Percentiles rank a stretch among this genome's conserved stretches.
Conservation (phyloP, 139 green algal species). For the Chlorella sp. region DNA sequence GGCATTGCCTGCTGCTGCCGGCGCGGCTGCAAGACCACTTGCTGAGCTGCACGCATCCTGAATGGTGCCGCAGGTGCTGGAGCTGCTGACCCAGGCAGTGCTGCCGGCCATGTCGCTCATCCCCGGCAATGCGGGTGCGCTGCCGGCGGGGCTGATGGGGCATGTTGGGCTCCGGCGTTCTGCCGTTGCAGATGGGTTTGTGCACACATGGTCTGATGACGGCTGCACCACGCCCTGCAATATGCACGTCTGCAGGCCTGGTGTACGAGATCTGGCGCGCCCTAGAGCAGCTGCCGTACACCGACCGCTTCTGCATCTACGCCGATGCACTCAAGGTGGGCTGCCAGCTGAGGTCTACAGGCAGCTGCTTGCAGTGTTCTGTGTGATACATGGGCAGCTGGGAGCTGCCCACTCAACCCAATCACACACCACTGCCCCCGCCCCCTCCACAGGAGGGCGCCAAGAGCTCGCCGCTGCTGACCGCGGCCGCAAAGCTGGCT, state of each 20-base stretch:
- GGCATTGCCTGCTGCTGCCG: no score
- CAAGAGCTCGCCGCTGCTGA: conserved; percentile 42
- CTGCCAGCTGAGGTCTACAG: neutral
- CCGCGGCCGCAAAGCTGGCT: conserved; percentile 53
- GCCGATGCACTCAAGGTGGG: conserved; percentile 41
- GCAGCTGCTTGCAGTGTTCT: neutral
- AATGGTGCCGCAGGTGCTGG: conserved; percentile 47
- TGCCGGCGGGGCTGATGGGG: no score
- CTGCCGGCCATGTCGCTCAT: conserved; percentile 71
- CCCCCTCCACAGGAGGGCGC: conserved; percentile 36
- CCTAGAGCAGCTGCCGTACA: conserved; percentile 71
- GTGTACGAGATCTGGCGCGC: conserved; percentile 72
- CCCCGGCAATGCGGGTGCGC: conserved; percentile 35
- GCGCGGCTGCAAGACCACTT: neutral
- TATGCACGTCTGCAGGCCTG: conserved; percentile 58
- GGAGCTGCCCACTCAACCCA: neutral
- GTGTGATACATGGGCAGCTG: no score
- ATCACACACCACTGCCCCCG: no score
- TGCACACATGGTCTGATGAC: no score
- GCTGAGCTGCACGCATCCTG: no score
- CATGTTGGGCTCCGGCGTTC: no score
- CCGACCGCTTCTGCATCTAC: conserved; percentile 68
- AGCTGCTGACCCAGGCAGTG: conserved; percentile 55
- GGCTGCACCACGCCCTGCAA: no score
- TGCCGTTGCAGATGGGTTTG: no score